Evolutionary conservation across 768 basidiomycete species (phyloP).

Genomic region (Pleurotus citrinopileatus): DNA sequence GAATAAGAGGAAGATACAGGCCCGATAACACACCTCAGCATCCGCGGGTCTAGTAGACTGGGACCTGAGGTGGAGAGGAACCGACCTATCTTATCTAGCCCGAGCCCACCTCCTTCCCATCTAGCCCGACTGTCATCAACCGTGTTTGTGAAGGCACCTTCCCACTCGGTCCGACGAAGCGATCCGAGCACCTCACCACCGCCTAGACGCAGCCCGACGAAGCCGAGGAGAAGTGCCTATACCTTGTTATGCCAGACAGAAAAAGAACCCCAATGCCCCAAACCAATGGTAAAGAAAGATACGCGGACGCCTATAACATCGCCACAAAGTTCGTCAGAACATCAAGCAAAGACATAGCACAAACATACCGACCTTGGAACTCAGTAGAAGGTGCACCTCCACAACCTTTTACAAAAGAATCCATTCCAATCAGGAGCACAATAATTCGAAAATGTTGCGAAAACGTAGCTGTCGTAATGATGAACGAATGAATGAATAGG

Average conservation of each 20-base stretch:
- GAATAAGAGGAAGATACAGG: neutral
- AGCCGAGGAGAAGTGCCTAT: neutral
- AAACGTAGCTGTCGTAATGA: neutral
- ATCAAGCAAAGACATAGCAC: neutral
- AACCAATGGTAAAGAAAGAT: neutral
- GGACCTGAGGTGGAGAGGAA: neutral
- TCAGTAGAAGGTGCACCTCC: conserved; percentile 2
- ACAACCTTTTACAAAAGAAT: neutral
- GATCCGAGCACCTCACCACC: neutral
- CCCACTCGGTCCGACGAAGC: neutral
- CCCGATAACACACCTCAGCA: neutral
- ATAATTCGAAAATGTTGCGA: neutral
- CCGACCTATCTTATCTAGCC: neutral
- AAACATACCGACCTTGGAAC: neutral
- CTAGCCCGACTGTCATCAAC: neutral
- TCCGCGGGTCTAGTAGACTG: neutral
- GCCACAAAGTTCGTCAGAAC: neutral
- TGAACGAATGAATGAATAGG: neutral
- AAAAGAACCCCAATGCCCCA: neutral
- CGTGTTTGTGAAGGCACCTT: neutral
- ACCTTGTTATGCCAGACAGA: no score
- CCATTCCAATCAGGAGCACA: neutral
- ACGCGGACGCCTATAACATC: neutral
- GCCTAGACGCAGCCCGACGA: no score
- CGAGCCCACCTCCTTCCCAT: neutral